Conservation (phyloP, 352 stramenopile species). For the Phytophthora lateralis region DNA sequence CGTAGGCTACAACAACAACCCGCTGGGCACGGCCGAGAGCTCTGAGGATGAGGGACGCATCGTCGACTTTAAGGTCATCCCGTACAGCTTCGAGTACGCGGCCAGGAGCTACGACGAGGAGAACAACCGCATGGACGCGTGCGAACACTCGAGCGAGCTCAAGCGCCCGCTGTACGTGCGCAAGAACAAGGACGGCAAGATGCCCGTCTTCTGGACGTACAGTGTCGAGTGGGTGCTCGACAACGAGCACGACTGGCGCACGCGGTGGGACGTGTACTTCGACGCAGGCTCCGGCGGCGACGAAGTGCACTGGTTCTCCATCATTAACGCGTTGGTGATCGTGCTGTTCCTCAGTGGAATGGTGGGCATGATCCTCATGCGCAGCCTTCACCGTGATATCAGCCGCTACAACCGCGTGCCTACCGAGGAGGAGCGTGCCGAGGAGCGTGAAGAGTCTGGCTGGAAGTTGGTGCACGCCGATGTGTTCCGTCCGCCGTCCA, state of each 20-base stretch:
- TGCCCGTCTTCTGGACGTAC: conserved; percentile 96
- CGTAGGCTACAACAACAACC: conserved; percentile 97
- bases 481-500: conserved; percentile 97
- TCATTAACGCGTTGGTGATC: conserved; percentile 99
- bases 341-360: conserved; percentile 99
- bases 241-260: conserved; percentile 97
- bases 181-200: conserved; percentile 80
- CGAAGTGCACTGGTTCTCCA: conserved; percentile 99
- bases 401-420: conserved; percentile 97
- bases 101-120: conserved; percentile 71
- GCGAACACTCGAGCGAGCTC: conserved; percentile 72
- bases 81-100: conserved; percentile 96
- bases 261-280: conserved; percentile 99
- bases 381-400: conserved; percentile 98
- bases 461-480: conserved; percentile 99
- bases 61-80: conserved; percentile 98
- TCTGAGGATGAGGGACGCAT: conserved; percentile 92
- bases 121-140: conserved; percentile 75
- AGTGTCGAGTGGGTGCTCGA: conserved; percentile 97
- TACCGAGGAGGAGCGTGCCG: conserved; percentile 96
- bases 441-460: conserved; percentile 97
- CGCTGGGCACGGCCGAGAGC: conserved; percentile 52
- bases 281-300: conserved; percentile 88
- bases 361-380: conserved; percentile 99
- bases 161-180: conserved; percentile 80